phyloP scores from a whole-genome alignment of 805 yeast genomes.

The Candida glaebosa region DNA sequence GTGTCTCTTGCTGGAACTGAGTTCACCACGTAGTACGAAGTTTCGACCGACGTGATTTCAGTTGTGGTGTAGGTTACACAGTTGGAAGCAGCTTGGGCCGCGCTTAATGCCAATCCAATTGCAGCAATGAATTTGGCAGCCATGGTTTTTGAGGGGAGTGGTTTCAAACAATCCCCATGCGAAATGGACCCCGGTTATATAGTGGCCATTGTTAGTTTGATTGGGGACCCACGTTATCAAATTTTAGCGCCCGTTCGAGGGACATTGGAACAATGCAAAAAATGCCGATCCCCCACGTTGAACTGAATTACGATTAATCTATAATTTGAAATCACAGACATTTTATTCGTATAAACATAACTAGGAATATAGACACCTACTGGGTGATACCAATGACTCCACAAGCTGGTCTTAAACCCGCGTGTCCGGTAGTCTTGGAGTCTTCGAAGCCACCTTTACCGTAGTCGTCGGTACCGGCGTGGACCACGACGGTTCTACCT shows the following conservation, averaged over 20 bases:
- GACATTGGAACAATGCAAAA: too few species aligned
- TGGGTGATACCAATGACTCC: constrained; percentile 87
- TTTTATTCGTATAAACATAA: constrained; percentile 1
- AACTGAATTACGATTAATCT: not conserved
- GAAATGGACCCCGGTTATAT: too few species aligned
- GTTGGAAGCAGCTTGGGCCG: not conserved
- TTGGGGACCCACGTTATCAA: not conserved
- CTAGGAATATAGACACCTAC: constrained; percentile 15
- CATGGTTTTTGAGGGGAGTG: too few species aligned
- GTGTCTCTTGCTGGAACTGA: constrained; percentile 5
- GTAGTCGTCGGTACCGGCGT: constrained; percentile 88
- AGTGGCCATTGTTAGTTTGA: not conserved
- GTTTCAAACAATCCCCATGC: too few species aligned
- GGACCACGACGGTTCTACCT: constrained; percentile 95
- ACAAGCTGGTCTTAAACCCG: constrained; percentile 98
- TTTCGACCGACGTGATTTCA: not conserved
- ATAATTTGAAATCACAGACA: not conserved
- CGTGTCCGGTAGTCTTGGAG: constrained; percentile 93
- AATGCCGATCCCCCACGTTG: not conserved
- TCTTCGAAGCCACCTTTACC: constrained; percentile 93
- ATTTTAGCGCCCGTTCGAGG: too few species aligned
- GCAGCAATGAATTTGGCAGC: not conserved
- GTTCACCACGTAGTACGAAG: constrained; percentile 4
- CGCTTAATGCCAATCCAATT: not conserved
- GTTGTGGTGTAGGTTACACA: constrained; percentile 4